Conservation (phyloP, 345 rosid species). For the Syzygium oleosum region DNA sequence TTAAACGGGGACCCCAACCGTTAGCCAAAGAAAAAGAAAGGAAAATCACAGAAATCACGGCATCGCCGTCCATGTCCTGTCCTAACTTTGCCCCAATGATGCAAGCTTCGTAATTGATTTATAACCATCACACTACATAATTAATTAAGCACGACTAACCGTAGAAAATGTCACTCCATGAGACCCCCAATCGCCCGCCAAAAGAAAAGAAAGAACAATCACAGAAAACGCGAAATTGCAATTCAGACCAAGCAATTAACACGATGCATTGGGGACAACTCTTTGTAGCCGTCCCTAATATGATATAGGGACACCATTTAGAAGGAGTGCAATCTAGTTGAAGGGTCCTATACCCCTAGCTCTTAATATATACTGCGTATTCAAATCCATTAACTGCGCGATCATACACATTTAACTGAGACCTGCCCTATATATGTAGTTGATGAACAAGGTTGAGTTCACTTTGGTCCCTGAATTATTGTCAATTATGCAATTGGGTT, state of each 20-base stretch:
- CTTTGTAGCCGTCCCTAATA: neutral
- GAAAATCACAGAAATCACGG: neutral
- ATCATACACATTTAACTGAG: neutral
- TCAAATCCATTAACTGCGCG: neutral
- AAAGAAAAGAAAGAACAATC: neutral
- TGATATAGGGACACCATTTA: neutral
- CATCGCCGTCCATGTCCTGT: no score
- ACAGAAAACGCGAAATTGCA: neutral
- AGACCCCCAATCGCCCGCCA: fast-evolving
- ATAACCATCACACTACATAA: no score
- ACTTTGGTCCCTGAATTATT: neutral
- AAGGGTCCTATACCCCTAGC: neutral
- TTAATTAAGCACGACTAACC: no score
- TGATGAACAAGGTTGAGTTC: neutral
- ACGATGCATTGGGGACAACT: neutral
- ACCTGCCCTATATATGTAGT: neutral
- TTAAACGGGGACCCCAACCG: fast-evolving
- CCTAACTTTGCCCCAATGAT: no score
- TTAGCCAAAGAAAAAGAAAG: no score
- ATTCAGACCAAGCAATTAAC: neutral
- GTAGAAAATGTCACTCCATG: no score
- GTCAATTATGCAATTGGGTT: neutral
- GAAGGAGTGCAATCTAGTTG: neutral
- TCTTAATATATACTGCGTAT: neutral
- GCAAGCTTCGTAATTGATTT: no score